phyloP scores from a whole-genome alignment of 139 green algal species.

The Picochlorum sp. region DNA sequence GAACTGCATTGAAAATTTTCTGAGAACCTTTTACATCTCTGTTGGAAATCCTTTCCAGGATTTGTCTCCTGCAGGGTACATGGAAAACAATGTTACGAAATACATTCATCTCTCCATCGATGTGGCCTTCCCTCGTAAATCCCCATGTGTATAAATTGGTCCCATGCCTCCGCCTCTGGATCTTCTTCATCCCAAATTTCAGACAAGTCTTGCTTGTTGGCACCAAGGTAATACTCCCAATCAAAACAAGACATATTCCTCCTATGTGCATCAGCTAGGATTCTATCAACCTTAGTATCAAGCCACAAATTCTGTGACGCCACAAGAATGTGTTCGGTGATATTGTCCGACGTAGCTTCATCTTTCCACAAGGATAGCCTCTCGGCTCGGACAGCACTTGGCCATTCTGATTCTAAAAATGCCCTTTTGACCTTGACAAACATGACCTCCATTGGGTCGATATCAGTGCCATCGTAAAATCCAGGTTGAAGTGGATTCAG shows the following conservation, averaged over 20 bases:
- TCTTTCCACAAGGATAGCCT: slow-evolving; percentile 28
- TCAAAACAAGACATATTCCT: slow-evolving; percentile 36
- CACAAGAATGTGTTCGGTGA: not conserved
- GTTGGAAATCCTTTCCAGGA: not conserved
- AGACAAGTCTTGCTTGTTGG: slow-evolving; percentile 23
- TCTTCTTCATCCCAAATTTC: slow-evolving; percentile 18
- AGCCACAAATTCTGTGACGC: slow-evolving; percentile 22
- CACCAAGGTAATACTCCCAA: slow-evolving; percentile 26
- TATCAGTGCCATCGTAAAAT: slow-evolving; percentile 50
- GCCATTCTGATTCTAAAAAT: slow-evolving; percentile 30
- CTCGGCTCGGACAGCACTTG: slow-evolving; percentile 10
- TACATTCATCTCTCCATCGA: slow-evolving; percentile 6
- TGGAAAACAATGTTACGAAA: too few species aligned
- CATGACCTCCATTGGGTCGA: slow-evolving; percentile 67
- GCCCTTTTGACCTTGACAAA: slow-evolving; percentile 71
- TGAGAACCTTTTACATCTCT: not conserved
- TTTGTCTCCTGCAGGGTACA: not conserved
- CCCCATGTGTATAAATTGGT: slow-evolving; percentile 28
- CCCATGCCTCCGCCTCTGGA: slow-evolving; percentile 17
- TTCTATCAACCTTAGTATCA: not conserved
- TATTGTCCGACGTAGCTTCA: not conserved
- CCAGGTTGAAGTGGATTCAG: slow-evolving; percentile 31
- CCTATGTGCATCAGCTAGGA: slow-evolving; percentile 17
- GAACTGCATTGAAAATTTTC: not conserved
- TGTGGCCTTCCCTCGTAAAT: slow-evolving; percentile 30